Conservation (phyloP, 1,284 basidiomycete species). For the Ceratobasidium sp. region DNA sequence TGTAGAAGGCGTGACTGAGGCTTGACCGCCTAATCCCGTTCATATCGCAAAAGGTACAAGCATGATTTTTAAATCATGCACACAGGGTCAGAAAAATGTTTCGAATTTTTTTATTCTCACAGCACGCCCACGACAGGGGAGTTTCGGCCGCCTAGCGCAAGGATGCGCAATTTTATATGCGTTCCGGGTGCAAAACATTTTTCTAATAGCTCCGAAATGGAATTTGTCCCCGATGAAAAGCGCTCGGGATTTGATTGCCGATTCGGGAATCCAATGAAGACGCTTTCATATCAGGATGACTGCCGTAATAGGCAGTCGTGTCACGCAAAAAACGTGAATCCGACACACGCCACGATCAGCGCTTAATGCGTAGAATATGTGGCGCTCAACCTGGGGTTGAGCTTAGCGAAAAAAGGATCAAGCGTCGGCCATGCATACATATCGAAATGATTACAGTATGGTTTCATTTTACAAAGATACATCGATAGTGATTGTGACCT, state of each 20-base stretch:
- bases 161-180: not conserved
- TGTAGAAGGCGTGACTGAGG: slow-evolving; percentile 11
- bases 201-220: slow-evolving; percentile 6
- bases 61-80: not conserved
- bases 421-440: not conserved
- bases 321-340: slow-evolving; percentile 14
- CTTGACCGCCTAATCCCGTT: slow-evolving; percentile 27
- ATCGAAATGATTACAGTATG: not conserved
- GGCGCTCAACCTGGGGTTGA: not conserved
- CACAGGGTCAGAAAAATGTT: slow-evolving; percentile 7
- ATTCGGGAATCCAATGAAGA: slow-evolving; percentile 18
- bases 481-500: slow-evolving; percentile 17
- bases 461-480: not conserved
- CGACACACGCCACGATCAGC: slow-evolving; percentile 27
- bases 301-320: slow-evolving; percentile 19
- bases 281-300: not conserved
- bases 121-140: not conserved
- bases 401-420: slow-evolving; percentile 6
- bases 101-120: slow-evolving; percentile 5
- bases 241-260: slow-evolving; percentile 36
- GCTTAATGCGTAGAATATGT: slow-evolving; percentile 17
- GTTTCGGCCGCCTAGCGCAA: not conserved
- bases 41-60: slow-evolving; percentile 24
- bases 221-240: slow-evolving; percentile 11
- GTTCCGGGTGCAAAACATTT: not conserved